Base-by-base conservation (phyloP, 208 protist genomes). In the Balamuthia mandrillaris region DNA sequence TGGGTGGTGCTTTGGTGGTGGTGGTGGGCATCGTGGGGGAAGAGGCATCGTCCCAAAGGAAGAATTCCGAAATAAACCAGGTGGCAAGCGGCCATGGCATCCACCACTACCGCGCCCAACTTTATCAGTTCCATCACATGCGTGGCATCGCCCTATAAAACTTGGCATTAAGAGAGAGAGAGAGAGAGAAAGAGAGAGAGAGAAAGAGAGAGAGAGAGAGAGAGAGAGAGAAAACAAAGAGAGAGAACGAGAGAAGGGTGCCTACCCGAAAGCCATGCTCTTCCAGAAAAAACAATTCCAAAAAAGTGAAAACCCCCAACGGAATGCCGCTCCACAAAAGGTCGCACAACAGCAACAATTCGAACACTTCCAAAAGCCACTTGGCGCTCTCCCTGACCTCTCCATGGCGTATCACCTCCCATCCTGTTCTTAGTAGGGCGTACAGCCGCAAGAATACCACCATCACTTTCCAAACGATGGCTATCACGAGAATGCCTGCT, bases 281-380 rank as follows among this genome's bases (percentile, higher is more conserved):
- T 14, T 39, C 35, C n/a, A 31, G 45, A 5, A 70, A 0, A 33
- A 70, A 70, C 18, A 70, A 39, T 9, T 70, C 42, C 0, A 70
- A 39, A 24, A 70, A 16, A 2, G 61, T 70, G 29, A 70, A 39
- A 12, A 70, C 35, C n/a, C 61, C 61, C 0, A 70, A 24, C 0
- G 61, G 61, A 24, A 70, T 70, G 35, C 61, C 35, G 33, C 61
- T 70, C 61, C 61, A 70, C 29, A 70, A n/a, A n/a, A 70, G 61
- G 29, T 70, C 35, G 35, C 3, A 14, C 61, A 70, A 44, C 33
- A 70, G 33, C 7, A 70, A 39, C 3, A 70, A 5, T 21, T 70
- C 35, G 3, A 33, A 10, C 21, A 70, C 4, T 6, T 70, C 1
- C 1, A 44, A 24, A n/a, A 6, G 4, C 1, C 7, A 14, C n/a